Evolutionary conservation across 176 grass and related monocot genomes (phyloP).

Genomic region (Calamus simplicifolius): DNA sequence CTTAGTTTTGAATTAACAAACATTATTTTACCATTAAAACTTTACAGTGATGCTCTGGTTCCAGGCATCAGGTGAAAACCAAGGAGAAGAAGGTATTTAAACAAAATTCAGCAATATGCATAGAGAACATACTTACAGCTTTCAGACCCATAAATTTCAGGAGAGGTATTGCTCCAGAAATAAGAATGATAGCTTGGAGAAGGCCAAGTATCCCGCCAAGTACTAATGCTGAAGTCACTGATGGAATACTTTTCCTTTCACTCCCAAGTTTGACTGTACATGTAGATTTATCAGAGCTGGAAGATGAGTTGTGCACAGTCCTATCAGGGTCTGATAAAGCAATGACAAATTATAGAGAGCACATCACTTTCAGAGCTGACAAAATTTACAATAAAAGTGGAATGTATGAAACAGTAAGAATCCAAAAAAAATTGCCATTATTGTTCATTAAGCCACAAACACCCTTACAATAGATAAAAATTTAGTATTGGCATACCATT

Average conservation of each 20-base stretch:
- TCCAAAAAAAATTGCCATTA: background rate
- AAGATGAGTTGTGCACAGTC: background rate
- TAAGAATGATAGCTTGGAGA: slow-evolving; percentile 7
- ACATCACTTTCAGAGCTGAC: slow-evolving; percentile 1
- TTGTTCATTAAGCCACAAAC: background rate
- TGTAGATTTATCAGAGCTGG: background rate
- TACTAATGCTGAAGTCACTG: slow-evolving; percentile 19
- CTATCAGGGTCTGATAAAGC: background rate
- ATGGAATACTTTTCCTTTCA: slow-evolving; percentile 33
- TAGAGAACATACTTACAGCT: slow-evolving; percentile 8
- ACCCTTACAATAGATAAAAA: slow-evolving; percentile 2
- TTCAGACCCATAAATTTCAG: slow-evolving; percentile 20
- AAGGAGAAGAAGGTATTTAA: slow-evolving; percentile 45
- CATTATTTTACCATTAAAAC: too few relatives aligned
- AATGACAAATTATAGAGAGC: background rate
- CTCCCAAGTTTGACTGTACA: background rate
- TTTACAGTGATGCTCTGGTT: too few relatives aligned
- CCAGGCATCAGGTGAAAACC: slow-evolving; percentile 28
- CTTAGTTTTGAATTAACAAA: too few relatives aligned
- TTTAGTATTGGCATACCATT: slow-evolving; percentile 10
- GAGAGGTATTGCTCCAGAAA: slow-evolving; percentile 11
- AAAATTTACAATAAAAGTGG: slow-evolving; percentile 6
- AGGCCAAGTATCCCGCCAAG: slow-evolving; percentile 25
- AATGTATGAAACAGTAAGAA: background rate
- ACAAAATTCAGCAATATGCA: background rate